Conservation (phyloP, 2,329 filamentous ascomycete species). For the Alternaria viburni region DNA sequence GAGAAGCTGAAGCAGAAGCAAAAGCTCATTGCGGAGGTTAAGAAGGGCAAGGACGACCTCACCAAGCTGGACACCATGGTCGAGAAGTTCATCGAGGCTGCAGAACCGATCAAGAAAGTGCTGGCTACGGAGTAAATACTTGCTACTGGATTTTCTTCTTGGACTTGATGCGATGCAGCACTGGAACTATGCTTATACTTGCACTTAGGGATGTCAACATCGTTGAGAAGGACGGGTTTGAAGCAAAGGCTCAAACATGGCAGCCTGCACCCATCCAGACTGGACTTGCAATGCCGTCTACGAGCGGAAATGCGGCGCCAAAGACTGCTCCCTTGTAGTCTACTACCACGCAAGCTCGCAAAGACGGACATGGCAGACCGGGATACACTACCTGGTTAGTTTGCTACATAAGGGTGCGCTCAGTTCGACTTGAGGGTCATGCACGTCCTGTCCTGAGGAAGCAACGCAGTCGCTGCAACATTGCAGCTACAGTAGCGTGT, state of each 20-base stretch:
- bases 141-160: background rate
- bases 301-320: background rate
- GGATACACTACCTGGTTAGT: background rate
- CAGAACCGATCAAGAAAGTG: constrained; percentile 84
- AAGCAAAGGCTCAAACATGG: background rate
- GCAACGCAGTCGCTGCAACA: background rate
- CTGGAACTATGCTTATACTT: background rate
- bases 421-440: background rate
- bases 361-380: background rate
- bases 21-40: constrained; percentile 76
- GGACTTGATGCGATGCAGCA: background rate
- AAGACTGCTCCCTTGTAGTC: background rate
- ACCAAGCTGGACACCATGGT: constrained; percentile 89
- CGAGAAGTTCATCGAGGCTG: constrained; percentile 91
- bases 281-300: background rate
- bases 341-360: background rate
- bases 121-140: constrained; percentile 72
- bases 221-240: background rate
- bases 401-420: background rate
- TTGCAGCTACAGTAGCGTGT: background rate
- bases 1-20: constrained; percentile 68
- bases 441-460: background rate
- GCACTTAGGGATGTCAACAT: background rate
- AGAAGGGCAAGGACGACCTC: constrained; percentile 90
- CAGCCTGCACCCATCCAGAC: background rate